Conservation (phyloP, 176 grass and related monocot genomes). For the Oryza glaberrima region DNA sequence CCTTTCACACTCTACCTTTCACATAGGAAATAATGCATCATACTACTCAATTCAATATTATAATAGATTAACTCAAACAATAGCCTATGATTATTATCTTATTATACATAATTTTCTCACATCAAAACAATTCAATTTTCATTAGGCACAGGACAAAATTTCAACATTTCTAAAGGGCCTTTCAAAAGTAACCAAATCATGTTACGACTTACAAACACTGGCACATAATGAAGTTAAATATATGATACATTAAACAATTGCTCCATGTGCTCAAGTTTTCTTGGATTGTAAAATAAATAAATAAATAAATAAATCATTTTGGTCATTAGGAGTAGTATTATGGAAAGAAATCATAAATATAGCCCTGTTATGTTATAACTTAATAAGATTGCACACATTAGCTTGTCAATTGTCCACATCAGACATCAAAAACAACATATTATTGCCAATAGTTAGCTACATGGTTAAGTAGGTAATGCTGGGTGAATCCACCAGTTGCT, state of each 20-base stretch:
- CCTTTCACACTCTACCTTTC: neutral
- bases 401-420: neutral
- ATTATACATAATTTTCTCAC: neutral
- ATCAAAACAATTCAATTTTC: neutral
- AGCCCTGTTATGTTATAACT: neutral
- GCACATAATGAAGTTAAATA: neutral
- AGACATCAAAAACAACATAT: neutral
- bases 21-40: no score
- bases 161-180: neutral
- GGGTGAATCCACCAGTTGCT: neutral
- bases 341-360: neutral
- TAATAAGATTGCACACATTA: neutral
- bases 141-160: neutral
- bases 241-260: neutral
- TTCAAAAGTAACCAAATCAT: slow-evolving; percentile 6
- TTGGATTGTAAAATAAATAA: no score
- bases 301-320: no score
- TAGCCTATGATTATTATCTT: neutral
- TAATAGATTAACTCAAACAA: neutral
- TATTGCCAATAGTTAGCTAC: neutral
- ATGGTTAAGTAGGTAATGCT: neutral
- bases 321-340: neutral
- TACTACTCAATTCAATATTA: neutral
- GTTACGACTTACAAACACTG: neutral
- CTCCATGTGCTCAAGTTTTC: neutral